phyloP scores from a whole-genome alignment of 257 asterid genomes.

The Solanum sejunctum region DNA sequence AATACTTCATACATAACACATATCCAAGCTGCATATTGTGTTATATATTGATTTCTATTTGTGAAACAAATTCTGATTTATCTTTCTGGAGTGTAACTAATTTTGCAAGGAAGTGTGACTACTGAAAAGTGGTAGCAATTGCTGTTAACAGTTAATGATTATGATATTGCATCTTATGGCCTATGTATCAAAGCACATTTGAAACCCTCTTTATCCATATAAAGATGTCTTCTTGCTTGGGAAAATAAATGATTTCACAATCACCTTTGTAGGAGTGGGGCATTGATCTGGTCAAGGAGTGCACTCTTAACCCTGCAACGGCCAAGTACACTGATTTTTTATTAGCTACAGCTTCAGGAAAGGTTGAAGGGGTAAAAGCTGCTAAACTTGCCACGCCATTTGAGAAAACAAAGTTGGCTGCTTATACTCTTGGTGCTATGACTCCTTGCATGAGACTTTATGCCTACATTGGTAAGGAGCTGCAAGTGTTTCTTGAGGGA shows the following conservation, averaged over 20 bases:
- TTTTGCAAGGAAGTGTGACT: not conserved
- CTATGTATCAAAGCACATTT: not conserved
- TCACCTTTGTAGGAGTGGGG: constrained; percentile 67
- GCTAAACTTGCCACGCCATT: constrained; percentile 84
- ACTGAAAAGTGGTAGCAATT: not conserved
- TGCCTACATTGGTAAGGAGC: constrained; percentile 76
- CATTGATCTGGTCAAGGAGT: constrained; percentile 41
- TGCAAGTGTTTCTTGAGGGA: constrained; percentile 30
- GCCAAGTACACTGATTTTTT: constrained; percentile 68
- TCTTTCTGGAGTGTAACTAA: not conserved
- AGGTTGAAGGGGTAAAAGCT: constrained; percentile 71
- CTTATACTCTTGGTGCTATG: constrained; percentile 93
- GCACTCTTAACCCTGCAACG: constrained; percentile 49
- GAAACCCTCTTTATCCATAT: not conserved
- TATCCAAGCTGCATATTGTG: not conserved
- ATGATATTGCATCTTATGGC: not conserved
- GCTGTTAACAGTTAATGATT: not conserved
- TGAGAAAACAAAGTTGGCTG: constrained; percentile 92
- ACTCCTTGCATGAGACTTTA: constrained; percentile 93
- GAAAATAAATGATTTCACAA: not conserved
- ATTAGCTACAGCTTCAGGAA: constrained; percentile 84
- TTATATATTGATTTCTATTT: not conserved
- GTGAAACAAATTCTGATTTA: not conserved
- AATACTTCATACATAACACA: not conserved
- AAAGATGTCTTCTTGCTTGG: not conserved